Evolutionary conservation across 169 alveolate species (phyloP).

Genomic region (Eimeria falciformis): DNA sequence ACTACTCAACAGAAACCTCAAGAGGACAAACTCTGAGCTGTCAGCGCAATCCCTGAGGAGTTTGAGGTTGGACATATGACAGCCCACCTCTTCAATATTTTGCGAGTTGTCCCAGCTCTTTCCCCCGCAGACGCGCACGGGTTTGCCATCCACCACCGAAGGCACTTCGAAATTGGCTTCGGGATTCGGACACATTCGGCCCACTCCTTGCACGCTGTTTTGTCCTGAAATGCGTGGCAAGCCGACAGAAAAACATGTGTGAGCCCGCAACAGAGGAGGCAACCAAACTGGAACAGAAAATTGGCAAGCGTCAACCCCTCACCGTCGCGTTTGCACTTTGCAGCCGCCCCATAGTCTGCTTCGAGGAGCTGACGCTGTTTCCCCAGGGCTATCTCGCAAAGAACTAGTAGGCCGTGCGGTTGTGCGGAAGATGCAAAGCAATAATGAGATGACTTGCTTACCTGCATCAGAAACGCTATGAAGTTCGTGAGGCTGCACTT

Average conservation of each 20-base stretch:
- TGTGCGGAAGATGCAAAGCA: conserved; percentile 86
- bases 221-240: conserved; percentile 36
- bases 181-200: conserved; percentile 67
- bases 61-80: not conserved
- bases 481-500: no score
- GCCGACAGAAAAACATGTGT: not conserved
- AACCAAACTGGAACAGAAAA: not conserved
- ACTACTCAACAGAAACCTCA: not conserved
- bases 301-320: not conserved
- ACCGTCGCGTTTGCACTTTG: conserved; percentile 79
- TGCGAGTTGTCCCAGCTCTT: conserved; percentile 52
- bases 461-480: conserved; percentile 38
- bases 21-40: not conserved
- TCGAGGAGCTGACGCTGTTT: conserved; percentile 79
- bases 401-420: conserved; percentile 87
- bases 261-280: not conserved
- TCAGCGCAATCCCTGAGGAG: not conserved
- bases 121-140: conserved; percentile 64
- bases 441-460: conserved; percentile 90
- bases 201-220: conserved; percentile 68
- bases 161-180: conserved; percentile 39
- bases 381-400: conserved; percentile 94
- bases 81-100: conserved; percentile 54
- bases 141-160: conserved; percentile 60
- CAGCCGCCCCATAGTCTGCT: conserved; percentile 88